A percentile compares a stretch with the other conserved stretches of the same genome.
Conservation (phyloP, 441 rosid genomes). For the Brassica hybrid region DNA sequence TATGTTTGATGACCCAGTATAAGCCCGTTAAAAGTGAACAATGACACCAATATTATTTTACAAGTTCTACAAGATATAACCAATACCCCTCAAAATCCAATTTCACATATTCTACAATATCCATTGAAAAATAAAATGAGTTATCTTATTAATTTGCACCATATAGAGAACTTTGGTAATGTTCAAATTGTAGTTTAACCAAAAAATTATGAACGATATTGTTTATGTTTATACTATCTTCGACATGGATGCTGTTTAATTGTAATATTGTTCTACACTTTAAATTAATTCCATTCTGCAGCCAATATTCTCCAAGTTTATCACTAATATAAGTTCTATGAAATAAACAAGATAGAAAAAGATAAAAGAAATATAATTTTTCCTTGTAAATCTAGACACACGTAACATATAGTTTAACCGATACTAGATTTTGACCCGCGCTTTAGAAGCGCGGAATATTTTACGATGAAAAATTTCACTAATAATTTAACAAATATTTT, state of each 20-base stretch:
- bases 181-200: background rate
- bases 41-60: background rate
- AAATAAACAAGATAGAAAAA: background rate
- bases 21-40: background rate
- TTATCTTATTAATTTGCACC: background rate
- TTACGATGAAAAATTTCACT: too few species aligned
- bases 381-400: too few species aligned
- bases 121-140: background rate
- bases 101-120: background rate
- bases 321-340: background rate
- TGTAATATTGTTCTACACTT: background rate
- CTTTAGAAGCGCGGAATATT: too few species aligned
- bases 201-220: background rate
- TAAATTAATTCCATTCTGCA: background rate
- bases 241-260: background rate
- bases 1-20: background rate
- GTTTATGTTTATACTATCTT: background rate
- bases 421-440: too few species aligned
- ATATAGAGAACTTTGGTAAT: background rate
- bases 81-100: background rate
- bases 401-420: too few species aligned
- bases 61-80: background rate
- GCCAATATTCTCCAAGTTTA: background rate
- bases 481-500: too few species aligned
- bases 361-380: background rate